Base-by-base conservation (phyloP, 2,329 filamentous ascomycete species). In the Pezicula neosporulosa region DNA sequence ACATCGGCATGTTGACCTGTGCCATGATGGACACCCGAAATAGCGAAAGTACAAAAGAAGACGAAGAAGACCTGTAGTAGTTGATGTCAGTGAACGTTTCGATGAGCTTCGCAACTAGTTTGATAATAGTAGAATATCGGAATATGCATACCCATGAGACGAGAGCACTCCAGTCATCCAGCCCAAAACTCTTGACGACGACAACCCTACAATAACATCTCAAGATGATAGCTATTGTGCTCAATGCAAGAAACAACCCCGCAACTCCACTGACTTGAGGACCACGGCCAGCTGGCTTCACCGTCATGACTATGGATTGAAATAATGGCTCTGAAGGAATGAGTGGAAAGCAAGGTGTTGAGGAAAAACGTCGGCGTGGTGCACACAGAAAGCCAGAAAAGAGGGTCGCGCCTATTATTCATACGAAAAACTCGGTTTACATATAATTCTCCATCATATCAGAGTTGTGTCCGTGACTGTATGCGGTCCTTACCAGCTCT, bases 211-310 rank as follows among this genome's bases (percentile, higher is more conserved):
- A 57, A 47, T 64, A 63, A 37, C 56, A 58, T 45, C 62, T 48
- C 16, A 62, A 19, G 12, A 44, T 28, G 19, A 65, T 55, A 8
- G 58, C 49, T 36, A 64, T 44, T 12, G 67, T 64, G 6, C 63
- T 65, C 8, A 74, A 42, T 5, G 68, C 49, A 15, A 74, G 38
- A 43, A 75, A 70, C 4, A 66, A 55, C 47, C 60, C 55, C 36
- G 69, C 54, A 48, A 74, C 65, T 10, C 70, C 64, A 16, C 71
- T 21, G 51, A 63, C 51, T 44, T 63, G 50, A 19, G 58, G 50
- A 30, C 56, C 60, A 55, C 62, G 56, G 24, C 35, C 54, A 21
- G 44, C 49, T n/a, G 46, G 38, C 21, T 46, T 28, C 18, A 51
- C 47, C 8, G 44, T 9, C 49, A 51, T 51, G 36, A 30, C 36